Conservation (phyloP, 768 basidiomycete genomes). For the Serendipita indica region DNA sequence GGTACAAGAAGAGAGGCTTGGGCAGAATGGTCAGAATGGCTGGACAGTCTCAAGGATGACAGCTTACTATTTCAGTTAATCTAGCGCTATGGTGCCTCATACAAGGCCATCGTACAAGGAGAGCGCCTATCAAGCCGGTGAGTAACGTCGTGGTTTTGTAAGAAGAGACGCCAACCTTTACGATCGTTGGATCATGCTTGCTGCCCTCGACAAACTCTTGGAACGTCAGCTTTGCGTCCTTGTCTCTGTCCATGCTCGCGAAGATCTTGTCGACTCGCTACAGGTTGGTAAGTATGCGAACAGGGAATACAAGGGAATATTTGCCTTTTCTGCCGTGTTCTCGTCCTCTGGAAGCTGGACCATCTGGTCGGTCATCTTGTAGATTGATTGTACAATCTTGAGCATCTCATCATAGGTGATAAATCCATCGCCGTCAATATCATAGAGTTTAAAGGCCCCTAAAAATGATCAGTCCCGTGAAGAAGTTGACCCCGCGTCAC, state of each 20-base stretch:
- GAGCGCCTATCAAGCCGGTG: slow-evolving; percentile 43
- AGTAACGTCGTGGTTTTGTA: neutral
- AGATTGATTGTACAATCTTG: slow-evolving; percentile 92
- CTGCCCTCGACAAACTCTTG: slow-evolving; percentile 97
- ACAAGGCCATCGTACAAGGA: slow-evolving; percentile 93
- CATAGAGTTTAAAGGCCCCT: slow-evolving; percentile 99
- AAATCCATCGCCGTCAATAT: slow-evolving; percentile 94
- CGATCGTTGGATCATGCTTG: slow-evolving; percentile 98
- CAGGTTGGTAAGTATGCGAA: slow-evolving; percentile 11
- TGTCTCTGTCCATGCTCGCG: slow-evolving; percentile 90
- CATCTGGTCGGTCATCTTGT: slow-evolving; percentile 99
- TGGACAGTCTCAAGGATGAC: neutral
- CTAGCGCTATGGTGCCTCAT: slow-evolving; percentile 25
- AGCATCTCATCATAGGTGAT: slow-evolving; percentile 99
- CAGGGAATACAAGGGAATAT: slow-evolving; percentile 12
- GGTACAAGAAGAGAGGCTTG: too few relatives aligned
- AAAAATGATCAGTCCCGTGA: slow-evolving; percentile 11
- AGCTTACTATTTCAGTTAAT: neutral
- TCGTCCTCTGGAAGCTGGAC: slow-evolving; percentile 96
- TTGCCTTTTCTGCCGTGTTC: slow-evolving; percentile 97
- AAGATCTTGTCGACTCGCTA: slow-evolving; percentile 99
- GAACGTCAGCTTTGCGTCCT: slow-evolving; percentile 83
- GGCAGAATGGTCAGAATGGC: slow-evolving; percentile 1
- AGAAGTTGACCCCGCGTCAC: slow-evolving; percentile 15
- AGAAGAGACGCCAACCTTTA: slow-evolving; percentile 48